Conservation (phyloP, 805 yeast genomes). For the Zygosaccharomyces bisporus region DNA sequence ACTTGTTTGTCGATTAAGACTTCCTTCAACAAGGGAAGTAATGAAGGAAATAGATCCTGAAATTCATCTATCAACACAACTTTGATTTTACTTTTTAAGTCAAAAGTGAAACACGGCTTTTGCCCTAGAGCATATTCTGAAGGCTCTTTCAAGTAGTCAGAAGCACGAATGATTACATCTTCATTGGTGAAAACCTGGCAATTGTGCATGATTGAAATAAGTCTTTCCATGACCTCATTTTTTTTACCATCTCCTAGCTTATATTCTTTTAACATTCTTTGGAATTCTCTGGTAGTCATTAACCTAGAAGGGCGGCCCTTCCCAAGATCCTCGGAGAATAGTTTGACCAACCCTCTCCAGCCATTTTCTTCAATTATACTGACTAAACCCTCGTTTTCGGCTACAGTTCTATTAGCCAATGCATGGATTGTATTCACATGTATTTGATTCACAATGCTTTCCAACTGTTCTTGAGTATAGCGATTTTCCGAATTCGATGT, state of each 20-base stretch:
- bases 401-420: conserved; percentile 50
- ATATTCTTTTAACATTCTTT: conserved; percentile 22
- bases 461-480: conserved; percentile 9
- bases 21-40: conserved; percentile 44
- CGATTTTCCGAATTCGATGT: conserved; percentile 24
- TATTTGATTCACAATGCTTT: conserved; percentile 29
- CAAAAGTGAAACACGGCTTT: conserved; percentile 12
- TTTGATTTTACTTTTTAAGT: conserved; percentile 28
- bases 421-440: conserved; percentile 61
- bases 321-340: conserved; percentile 29
- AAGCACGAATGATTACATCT: conserved; percentile 29
- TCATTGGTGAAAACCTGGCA: conserved; percentile 36
- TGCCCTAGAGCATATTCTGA: neutral
- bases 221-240: conserved; percentile 22
- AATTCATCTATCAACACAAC: conserved; percentile 65
- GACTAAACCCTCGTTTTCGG: conserved; percentile 37
- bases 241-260: conserved; percentile 8
- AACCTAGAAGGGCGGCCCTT: conserved; percentile 11
- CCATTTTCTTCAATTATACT: conserved; percentile 53
- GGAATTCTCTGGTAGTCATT: conserved; percentile 18
- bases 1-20: conserved; percentile 47
- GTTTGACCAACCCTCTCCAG: conserved; percentile 45
- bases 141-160: conserved; percentile 14
- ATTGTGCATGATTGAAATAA: conserved; percentile 31
- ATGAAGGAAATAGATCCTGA: conserved; percentile 59